Conservation (phyloP, 2,329 filamentous ascomycete genomes). For the Zymoseptoria crescenta region DNA sequence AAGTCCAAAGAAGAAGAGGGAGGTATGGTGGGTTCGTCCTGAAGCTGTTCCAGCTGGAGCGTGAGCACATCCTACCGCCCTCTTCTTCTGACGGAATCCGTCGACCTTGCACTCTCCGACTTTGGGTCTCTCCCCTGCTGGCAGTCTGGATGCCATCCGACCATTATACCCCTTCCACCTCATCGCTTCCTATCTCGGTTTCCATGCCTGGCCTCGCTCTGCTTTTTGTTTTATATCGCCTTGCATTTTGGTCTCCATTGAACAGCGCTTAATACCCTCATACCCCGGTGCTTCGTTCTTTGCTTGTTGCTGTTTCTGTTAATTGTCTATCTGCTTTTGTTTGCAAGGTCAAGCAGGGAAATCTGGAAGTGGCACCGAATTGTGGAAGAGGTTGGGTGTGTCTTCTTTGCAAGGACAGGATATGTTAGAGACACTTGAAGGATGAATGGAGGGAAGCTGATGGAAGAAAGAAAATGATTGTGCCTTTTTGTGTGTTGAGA, state of each 20-base stretch:
- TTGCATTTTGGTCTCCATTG: background rate
- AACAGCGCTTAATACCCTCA: background rate
- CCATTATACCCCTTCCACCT: background rate
- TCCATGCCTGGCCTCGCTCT: background rate
- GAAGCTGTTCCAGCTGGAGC: background rate
- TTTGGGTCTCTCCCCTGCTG: background rate
- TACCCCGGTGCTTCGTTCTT: background rate
- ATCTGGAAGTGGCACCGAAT: background rate
- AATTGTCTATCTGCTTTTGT: background rate
- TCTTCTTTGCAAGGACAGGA: background rate
- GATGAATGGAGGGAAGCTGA: background rate
- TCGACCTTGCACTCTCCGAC: background rate
- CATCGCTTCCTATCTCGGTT: background rate
- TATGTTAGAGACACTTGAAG: background rate
- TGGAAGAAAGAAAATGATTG: background rate
- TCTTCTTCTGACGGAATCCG: background rate
- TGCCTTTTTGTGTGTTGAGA: background rate
- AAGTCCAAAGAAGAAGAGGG: background rate
- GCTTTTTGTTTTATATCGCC: background rate
- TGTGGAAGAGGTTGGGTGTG: background rate
- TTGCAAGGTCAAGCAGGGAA: background rate
- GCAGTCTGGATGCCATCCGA: background rate
- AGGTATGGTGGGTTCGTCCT: background rate
- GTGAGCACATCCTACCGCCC: background rate
- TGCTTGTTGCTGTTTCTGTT: background rate